phyloP scores from a whole-genome alignment of 75 land plant species.

The Pinus albicaulis region DNA sequence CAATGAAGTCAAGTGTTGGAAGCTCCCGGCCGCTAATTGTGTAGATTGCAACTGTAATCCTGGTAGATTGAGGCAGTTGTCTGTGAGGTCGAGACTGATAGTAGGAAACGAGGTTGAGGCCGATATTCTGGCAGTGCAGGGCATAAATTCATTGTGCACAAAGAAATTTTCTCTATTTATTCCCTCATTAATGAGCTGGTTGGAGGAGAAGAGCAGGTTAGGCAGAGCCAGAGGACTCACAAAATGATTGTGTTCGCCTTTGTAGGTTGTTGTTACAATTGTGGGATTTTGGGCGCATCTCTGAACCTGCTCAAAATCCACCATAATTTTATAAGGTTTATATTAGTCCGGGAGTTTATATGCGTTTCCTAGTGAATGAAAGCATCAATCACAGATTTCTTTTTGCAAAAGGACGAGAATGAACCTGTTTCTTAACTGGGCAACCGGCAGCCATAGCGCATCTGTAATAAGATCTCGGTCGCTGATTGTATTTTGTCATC shows the following conservation, averaged over 20 bases:
- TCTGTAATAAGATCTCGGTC: slow-evolving; percentile 19
- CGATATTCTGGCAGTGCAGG: slow-evolving; percentile 2
- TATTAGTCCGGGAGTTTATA: too few relatives aligned
- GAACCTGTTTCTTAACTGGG: slow-evolving; percentile 23
- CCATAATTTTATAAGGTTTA: too few relatives aligned
- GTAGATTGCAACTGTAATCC: too few relatives aligned
- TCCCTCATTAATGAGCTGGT: background rate
- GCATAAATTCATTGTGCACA: background rate
- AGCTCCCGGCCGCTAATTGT: too few relatives aligned
- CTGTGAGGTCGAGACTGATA: background rate
- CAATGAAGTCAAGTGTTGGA: too few relatives aligned
- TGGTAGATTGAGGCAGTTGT: background rate
- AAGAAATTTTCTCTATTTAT: background rate
- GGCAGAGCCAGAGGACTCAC: background rate
- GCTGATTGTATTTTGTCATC: slow-evolving; percentile 20
- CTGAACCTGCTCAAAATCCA: background rate
- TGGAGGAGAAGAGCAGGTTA: background rate
- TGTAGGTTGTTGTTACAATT: background rate
- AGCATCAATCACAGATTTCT: too few relatives aligned
- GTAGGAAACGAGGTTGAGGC: background rate
- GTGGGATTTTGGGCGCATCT: background rate
- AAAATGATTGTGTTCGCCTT: slow-evolving; percentile 5
- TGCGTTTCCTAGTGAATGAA: too few relatives aligned
- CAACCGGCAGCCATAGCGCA: slow-evolving; percentile 17
- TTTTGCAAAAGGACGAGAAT: too few relatives aligned